phyloP scores from a whole-genome alignment of 345 rosid species.

The Hibiscus mutabilis region DNA sequence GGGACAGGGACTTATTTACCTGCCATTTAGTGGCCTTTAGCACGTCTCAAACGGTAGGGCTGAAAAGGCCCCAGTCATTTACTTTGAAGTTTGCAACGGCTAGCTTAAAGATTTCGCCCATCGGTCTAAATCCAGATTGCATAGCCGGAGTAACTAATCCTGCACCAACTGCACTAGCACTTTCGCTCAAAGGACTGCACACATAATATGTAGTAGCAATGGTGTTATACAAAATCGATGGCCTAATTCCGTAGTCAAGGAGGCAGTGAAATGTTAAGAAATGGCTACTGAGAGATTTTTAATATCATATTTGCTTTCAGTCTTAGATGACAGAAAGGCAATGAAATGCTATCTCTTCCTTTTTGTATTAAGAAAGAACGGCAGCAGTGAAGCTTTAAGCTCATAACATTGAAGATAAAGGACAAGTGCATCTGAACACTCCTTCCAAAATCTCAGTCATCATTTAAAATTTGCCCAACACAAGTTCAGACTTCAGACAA shows the following conservation, averaged over 20 bases:
- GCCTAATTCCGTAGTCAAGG: not conserved
- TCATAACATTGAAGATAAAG: too few relatives aligned
- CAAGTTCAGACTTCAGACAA: not conserved
- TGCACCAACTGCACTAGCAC: conserved; percentile 56
- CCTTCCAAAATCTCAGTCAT: too few relatives aligned
- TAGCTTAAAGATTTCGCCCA: conserved; percentile 59
- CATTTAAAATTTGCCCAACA: too few relatives aligned
- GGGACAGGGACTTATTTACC: not conserved
- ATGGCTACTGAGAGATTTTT: not conserved
- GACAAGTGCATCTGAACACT: too few relatives aligned
- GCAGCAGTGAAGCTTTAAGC: conserved; percentile 12
- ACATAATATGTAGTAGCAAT: conserved; percentile 3
- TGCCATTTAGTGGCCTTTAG: not conserved
- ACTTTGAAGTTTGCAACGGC: conserved; percentile 66
- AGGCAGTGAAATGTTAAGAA: not conserved
- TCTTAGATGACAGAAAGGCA: not conserved
- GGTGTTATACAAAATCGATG: not conserved
- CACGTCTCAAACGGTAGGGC: conserved; percentile 19
- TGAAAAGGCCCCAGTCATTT: conserved; percentile 72
- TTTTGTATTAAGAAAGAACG: conserved; percentile 4
- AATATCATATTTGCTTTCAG: not conserved
- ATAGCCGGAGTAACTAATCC: conserved; percentile 57
- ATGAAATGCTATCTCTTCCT: not conserved
- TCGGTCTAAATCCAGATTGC: conserved; percentile 48
- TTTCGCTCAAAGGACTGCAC: conserved; percentile 73